Evolutionary conservation across 352 stramenopile genomes (phyloP).

Genomic region (Albugo laibachii): DNA sequence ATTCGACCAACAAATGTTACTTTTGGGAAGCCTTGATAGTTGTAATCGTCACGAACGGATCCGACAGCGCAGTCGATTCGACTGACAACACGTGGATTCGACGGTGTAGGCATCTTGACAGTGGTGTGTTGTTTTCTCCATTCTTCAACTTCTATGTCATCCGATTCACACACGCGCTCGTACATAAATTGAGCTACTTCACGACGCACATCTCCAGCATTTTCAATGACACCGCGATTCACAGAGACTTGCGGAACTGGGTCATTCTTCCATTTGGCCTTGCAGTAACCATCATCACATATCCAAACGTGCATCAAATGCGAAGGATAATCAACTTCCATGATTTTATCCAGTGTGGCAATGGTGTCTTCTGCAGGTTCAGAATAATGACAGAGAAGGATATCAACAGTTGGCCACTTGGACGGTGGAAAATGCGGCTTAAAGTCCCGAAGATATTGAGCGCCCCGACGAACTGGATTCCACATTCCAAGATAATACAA

Average conservation of each 20-base stretch:
- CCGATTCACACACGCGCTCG: constrained; percentile 40
- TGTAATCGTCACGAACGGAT: constrained; percentile 47
- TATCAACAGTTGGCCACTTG: constrained; percentile 65
- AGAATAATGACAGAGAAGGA: constrained; percentile 54
- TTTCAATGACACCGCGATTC: constrained; percentile 46
- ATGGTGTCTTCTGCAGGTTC: constrained; percentile 61
- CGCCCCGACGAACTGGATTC: constrained; percentile 49
- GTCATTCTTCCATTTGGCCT: constrained; percentile 39
- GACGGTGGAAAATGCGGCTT: constrained; percentile 38
- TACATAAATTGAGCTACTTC: constrained; percentile 63
- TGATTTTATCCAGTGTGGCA: constrained; percentile 48
- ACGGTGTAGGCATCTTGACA: constrained; percentile 33
- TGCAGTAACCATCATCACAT: constrained; percentile 57
- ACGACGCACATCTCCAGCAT: constrained; percentile 42
- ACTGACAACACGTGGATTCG: constrained; percentile 22
- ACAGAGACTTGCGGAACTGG: constrained; percentile 31
- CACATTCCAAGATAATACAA: constrained; percentile 66
- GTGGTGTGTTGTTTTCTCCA: constrained; percentile 53
- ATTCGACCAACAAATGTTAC: constrained; percentile 43
- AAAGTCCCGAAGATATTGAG: constrained; percentile 43
- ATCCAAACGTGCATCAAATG: constrained; percentile 55
- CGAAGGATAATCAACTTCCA: constrained; percentile 52
- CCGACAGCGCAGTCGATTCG: constrained; percentile 36
- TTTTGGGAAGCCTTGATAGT: constrained; percentile 35
- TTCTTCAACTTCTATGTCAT: constrained; percentile 48